Evolutionary conservation across 106 monocot species (phyloP).

Genomic region (Xerophyta viscosa): DNA sequence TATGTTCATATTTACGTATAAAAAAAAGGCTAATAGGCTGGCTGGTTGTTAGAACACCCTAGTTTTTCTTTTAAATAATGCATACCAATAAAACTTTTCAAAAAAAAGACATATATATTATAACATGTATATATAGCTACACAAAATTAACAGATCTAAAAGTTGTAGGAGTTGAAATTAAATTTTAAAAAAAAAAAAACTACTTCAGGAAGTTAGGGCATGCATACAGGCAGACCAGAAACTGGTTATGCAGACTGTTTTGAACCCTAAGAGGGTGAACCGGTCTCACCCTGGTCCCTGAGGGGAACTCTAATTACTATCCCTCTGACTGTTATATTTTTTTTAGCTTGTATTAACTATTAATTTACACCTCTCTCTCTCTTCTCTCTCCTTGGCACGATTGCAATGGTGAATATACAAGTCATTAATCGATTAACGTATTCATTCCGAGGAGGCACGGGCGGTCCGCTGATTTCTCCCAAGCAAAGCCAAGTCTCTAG

Average conservation of each 20-base stretch:
- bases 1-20: no score
- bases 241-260: background rate
- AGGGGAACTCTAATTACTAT: no score
- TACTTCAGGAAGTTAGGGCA: background rate
- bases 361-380: slow-evolving; percentile 13
- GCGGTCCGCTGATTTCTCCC: slow-evolving; percentile 68
- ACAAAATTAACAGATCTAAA: background rate
- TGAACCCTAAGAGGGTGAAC: slow-evolving; percentile 8
- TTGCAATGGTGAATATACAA: no score
- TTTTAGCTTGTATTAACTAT: no score
- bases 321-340: no score
- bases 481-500: slow-evolving; percentile 24
- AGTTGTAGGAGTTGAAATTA: background rate
- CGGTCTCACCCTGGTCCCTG: no score
- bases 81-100: no score
- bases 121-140: background rate
- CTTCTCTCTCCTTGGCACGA: slow-evolving; percentile 11
- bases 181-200: background rate
- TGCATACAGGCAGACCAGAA: background rate
- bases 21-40: no score
- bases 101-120: no score
- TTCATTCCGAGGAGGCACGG: slow-evolving; percentile 60
- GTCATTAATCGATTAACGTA: no score
- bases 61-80: background rate
- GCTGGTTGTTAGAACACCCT: no score